Evolutionary conservation across 139 green algal species (phyloP).

Genomic region (Chlorella ohadii): DNA sequence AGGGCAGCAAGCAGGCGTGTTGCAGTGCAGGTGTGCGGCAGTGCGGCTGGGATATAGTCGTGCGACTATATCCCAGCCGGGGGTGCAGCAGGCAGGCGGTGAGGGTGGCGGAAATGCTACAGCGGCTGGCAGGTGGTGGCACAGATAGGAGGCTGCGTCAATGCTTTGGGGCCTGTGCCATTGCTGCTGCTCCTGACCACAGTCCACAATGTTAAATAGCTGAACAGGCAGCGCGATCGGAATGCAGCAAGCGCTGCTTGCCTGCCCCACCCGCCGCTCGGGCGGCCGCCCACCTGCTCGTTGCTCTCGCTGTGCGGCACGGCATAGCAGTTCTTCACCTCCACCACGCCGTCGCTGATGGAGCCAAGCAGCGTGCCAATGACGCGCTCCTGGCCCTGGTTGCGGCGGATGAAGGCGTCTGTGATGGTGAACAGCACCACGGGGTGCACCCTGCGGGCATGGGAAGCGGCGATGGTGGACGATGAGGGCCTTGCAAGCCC

Average conservation of each 20-base stretch:
- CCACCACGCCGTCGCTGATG: slow-evolving; percentile 75
- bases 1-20: neutral
- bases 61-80: too few species aligned
- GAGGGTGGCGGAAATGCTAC: too few species aligned
- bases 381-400: slow-evolving; percentile 87
- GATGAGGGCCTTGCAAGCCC: neutral
- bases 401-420: slow-evolving; percentile 92
- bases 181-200: too few species aligned
- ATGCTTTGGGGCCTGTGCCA: too few species aligned
- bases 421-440: slow-evolving; percentile 94
- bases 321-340: slow-evolving; percentile 94
- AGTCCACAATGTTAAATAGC: too few species aligned
- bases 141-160: too few species aligned
- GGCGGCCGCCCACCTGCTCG: slow-evolving; percentile 73
- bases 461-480: neutral
- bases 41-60: neutral
- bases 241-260: neutral
- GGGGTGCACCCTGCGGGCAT: slow-evolving; percentile 75
- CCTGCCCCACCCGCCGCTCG: neutral
- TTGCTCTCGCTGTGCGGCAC: slow-evolving; percentile 95
- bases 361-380: slow-evolving; percentile 96
- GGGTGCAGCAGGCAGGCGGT: too few species aligned
- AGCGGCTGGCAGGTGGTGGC: too few species aligned
- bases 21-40: neutral
- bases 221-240: too few species aligned